A percentile compares a stretch with the other conserved stretches of the same genome.
Conservation (phyloP, 768 basidiomycete genomes). For the Russula griseocarnosa region DNA sequence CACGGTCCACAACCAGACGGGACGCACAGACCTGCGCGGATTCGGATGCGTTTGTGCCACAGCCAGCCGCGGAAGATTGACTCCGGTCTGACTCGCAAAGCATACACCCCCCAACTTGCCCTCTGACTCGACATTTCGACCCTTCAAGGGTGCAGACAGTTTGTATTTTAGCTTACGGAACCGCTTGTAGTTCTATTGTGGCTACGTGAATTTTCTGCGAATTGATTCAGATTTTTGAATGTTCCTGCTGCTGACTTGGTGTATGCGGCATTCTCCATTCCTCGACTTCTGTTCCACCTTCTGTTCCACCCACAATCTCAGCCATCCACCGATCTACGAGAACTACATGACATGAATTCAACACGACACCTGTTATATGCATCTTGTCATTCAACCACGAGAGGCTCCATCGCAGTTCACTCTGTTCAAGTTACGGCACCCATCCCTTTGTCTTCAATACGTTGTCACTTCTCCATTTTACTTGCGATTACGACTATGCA, state of each 20-base stretch:
- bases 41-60: conserved; percentile 29
- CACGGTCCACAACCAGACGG: conserved; percentile 23
- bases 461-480: background rate
- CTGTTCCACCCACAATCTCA: conserved; percentile 10
- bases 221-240: conserved; percentile 17
- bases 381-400: background rate
- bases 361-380: background rate
- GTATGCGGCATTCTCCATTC: background rate
- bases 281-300: background rate
- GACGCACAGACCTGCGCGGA: conserved; percentile 26
- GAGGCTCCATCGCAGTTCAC: background rate
- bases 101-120: background rate
- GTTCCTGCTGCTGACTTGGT: background rate
- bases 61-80: conserved; percentile 28
- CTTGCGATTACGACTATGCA: background rate
- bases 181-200: background rate
- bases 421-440: background rate
- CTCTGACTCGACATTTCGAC: conserved; percentile 11
- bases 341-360: background rate
- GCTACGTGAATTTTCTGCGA: conserved; percentile 1
- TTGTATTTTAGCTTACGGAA: background rate
- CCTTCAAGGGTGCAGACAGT: background rate
- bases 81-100: conserved; percentile 16
- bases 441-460: background rate
- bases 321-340: background rate